Conservation (phyloP, 2,329 filamentous ascomycete genomes). For the Aspergillus sp. region DNA sequence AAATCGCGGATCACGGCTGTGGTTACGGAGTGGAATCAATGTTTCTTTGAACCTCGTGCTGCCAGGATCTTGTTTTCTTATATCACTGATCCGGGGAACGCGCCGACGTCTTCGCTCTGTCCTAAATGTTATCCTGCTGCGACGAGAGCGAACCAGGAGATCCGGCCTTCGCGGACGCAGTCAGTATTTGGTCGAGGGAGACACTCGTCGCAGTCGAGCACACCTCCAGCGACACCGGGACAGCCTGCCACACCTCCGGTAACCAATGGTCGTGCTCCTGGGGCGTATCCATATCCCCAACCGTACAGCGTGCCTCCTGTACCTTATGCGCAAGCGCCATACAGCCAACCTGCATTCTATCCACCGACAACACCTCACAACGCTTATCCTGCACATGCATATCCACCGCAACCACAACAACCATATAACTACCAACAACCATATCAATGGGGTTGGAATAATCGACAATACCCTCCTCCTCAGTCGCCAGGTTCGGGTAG, state of each 20-base stretch:
- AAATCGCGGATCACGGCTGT: constrained; percentile 31
- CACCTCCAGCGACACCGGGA: constrained; percentile 4
- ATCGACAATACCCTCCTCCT: constrained; percentile 16
- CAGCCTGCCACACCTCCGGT: constrained; percentile 6
- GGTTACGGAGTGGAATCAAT: constrained; percentile 38
- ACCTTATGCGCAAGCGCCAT: constrained; percentile 11
- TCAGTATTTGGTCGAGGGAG: constrained; percentile 6
- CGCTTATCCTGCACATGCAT: constrained; percentile 16
- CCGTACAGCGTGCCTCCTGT: constrained; percentile 9
- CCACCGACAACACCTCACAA: constrained; percentile 8
- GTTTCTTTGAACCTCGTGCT: constrained; percentile 35
- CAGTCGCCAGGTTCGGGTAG: constrained; percentile 13
- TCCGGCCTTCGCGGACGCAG: constrained; percentile 6
- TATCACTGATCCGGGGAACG: constrained; percentile 25
- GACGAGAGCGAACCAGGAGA: constrained; percentile 22
- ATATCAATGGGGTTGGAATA: constrained; percentile 23
- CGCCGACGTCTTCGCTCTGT: constrained; percentile 32
- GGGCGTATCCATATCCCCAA: constrained; percentile 7
- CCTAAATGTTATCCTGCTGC: constrained; percentile 35
- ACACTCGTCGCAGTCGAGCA: constrained; percentile 1
- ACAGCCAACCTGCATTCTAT: constrained; percentile 16
- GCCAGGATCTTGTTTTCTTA: constrained; percentile 29
- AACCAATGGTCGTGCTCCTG: constrained; percentile 1
- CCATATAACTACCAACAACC: constrained; percentile 14
- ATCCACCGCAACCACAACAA: constrained; percentile 16